Base-by-base conservation (phyloP, 1,284 basidiomycete species). In the Rhodotorula sp. region DNA sequence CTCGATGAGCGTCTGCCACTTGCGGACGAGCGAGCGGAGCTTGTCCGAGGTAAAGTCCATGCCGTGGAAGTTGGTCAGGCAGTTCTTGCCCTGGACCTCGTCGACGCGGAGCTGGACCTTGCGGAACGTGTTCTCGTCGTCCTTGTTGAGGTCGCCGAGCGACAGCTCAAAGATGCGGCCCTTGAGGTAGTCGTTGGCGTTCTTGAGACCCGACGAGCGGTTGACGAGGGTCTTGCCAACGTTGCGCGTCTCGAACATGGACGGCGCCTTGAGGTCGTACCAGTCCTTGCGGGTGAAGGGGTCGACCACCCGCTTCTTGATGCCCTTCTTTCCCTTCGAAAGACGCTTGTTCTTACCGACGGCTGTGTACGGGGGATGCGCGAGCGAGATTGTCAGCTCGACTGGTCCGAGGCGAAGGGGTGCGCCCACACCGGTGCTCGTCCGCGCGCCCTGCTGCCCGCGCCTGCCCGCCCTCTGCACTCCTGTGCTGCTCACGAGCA, bases 11-110 rank as follows among this genome's bases (percentile, higher is more conserved):
- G 94, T 90, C 86, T 99, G 97, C 97, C 97, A 99, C 86, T 99
- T 99, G 84, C 96, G 93, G 80, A 99, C 97, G 80, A 99, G 93
- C 70, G 97, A 99, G 77, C 97, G 94, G 78, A 99, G 90, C 86
- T 99, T 99, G 90, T 99, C 97, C 77, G 94, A 97, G 77, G 97
- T 99, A 87, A 99, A 98, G 87, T 97, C 93, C 97, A 99, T 99
- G 83, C 96, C 97, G 86, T 96, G 91, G 91, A 99, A 99, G 86
- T 96, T 97, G 84, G 97, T 98, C 70, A 99, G 88, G 87, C 95
- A 98, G 88, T 92, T 96, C 87, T 95, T 97, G 86, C 96, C 97
- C 62, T 97, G 91, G 77, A 99, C 88, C 81, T 98, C 96, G 82
- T 99, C 96, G 80, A 99, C 88, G 80, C 93, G 91, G 82, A 99